Conservation (phyloP, 139 green algal species). For the Diplosphaera chodatii region DNA sequence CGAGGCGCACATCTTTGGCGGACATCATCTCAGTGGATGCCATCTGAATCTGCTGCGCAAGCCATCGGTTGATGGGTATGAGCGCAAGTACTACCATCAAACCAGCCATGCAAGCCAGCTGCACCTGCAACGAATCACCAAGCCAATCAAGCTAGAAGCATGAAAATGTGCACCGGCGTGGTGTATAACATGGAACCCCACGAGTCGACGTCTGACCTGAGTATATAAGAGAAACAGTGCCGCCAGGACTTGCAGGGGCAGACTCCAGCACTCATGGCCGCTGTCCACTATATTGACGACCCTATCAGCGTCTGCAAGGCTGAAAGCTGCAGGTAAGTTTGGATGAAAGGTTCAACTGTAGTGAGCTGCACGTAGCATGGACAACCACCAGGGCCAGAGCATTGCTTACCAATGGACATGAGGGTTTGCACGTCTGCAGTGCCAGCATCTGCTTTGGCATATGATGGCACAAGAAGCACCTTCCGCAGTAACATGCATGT, state of each 20-base stretch:
- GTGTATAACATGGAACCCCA: too few relatives aligned
- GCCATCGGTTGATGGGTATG: constrained; percentile 74
- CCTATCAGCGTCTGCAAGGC: constrained; percentile 54
- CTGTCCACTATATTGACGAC: constrained; percentile 61
- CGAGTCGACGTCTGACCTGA: constrained; percentile 45
- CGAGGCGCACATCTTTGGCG: constrained; percentile 58
- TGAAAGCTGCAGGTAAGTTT: too few relatives aligned
- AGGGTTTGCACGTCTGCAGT: constrained; percentile 37
- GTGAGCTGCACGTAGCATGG: too few relatives aligned
- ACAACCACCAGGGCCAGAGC: too few relatives aligned
- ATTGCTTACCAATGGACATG: constrained; percentile 44
- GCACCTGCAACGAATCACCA: constrained; percentile 48
- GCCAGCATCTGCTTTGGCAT: constrained; percentile 6
- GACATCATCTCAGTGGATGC: constrained; percentile 65
- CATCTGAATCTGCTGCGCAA: constrained; percentile 58
- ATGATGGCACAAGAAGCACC: constrained; percentile 37
- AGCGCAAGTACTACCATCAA: constrained; percentile 66
- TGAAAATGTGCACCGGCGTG: not conserved
- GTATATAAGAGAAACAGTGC: constrained; percentile 80
- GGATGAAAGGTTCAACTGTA: too few relatives aligned
- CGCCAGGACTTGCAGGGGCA: constrained; percentile 72
- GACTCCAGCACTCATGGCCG: constrained; percentile 78
- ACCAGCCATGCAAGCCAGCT: constrained; percentile 72
- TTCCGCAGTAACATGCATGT: constrained; percentile 58
- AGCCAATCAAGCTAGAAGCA: not conserved